A percentile compares a stretch with the other conserved stretches of the same genome.
Evolutionary conservation across 257 asterid genomes (phyloP).

Genomic region (Scutellaria baicalensis): DNA sequence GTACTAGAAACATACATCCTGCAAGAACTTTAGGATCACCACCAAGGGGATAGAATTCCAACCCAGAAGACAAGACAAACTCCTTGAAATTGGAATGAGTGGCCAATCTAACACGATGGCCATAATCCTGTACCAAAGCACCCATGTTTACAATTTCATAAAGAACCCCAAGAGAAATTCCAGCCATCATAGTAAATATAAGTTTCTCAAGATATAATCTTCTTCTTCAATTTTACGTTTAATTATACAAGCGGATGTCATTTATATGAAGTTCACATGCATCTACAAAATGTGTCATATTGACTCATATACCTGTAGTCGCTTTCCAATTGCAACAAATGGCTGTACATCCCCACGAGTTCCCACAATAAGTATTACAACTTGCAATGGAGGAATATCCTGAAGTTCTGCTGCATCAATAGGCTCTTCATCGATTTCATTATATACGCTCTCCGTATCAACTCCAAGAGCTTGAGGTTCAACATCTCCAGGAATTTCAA

Average conservation of each 20-base stretch:
- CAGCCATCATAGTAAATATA: neutral
- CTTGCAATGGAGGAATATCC: constrained; percentile 73
- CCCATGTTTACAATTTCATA: constrained; percentile 24
- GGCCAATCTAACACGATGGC: constrained; percentile 96
- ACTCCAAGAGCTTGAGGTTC: constrained; percentile 38
- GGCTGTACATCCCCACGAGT: constrained; percentile 99
- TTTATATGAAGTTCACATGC: neutral
- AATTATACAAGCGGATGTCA: neutral
- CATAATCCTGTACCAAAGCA: constrained; percentile 76
- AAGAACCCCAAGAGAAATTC: neutral
- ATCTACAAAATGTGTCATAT: neutral
- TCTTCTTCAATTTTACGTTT: neutral
- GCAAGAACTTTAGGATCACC: constrained; percentile 98
- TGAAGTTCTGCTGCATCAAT: constrained; percentile 60
- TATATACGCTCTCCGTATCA: constrained; percentile 28
- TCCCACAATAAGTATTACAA: constrained; percentile 93
- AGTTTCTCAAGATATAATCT: neutral
- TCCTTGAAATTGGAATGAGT: constrained; percentile 94
- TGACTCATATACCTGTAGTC: constrained; percentile 51
- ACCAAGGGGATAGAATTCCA: constrained; percentile 96
- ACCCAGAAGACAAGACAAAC: constrained; percentile 89
- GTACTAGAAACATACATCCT: constrained; percentile 56
- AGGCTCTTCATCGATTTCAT: constrained; percentile 53
- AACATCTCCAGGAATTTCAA: constrained; percentile 76
- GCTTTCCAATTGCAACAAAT: constrained; percentile 88